phyloP scores from a whole-genome alignment of 2,329 filamentous ascomycete species.

The Penicillium sp. region DNA sequence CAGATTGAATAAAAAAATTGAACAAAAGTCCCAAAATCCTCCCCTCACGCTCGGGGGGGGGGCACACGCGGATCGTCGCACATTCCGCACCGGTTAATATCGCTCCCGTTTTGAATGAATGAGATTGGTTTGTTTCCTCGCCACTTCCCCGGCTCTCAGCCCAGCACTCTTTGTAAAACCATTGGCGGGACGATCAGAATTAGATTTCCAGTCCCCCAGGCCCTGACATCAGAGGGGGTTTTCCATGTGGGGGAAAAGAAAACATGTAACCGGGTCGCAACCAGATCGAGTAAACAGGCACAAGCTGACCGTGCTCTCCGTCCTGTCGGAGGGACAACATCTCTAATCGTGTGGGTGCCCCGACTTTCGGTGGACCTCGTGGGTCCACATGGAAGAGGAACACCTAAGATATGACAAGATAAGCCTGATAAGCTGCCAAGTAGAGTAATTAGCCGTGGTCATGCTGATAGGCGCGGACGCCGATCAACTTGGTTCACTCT shows the following conservation, averaged over 20 bases:
- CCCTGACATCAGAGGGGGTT: constrained; percentile 1
- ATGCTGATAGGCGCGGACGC: constrained; percentile 16
- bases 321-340: constrained; percentile 5
- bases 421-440: constrained; percentile 27
- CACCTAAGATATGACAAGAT: constrained; percentile 22
- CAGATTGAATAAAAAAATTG: background rate
- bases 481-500: constrained; percentile 5
- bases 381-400: constrained; percentile 12
- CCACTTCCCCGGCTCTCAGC: background rate
- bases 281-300: background rate
- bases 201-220: background rate
- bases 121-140: background rate
- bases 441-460: constrained; percentile 32
- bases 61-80: background rate
- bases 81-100: constrained; percentile 2
- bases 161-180: background rate
- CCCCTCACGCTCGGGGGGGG: background rate
- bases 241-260: background rate
- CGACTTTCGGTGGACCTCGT: constrained; percentile 7
- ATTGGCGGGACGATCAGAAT: background rate
- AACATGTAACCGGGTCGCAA: background rate
- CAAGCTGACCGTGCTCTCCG: background rate
- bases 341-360: constrained; percentile 4
- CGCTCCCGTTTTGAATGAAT: background rate
- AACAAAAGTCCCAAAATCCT: background rate